Evolutionary conservation across 371 early-diverging fungal species (phyloP), one percentile per base, ranked within the genome.

Genomic region (Mucor plumbeus): DNA sequence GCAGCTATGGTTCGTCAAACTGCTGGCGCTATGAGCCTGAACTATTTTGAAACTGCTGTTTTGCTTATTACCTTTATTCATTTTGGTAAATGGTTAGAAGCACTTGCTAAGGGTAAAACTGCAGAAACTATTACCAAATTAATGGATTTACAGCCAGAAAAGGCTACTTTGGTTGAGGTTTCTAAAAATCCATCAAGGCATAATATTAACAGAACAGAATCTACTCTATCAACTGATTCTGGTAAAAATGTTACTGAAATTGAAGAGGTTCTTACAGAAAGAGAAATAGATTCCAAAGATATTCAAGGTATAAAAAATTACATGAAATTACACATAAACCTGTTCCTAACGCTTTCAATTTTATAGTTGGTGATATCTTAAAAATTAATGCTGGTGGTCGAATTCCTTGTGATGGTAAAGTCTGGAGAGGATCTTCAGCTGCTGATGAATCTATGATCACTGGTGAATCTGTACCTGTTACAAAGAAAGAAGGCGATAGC

Each of bases 381-480:
- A 74, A 83, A 38, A 87, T 90, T 36, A 79, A 85, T 63, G 86
- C 91, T n/a, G 92, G 91, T 33, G 87, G 79, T 7, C 80, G 85
- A 19, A 86, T 89, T 33, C 90, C 92, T 9, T 85, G 88, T 61
- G 92, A 95, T 81, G 91, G 87, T 39, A 81, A 81, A 61, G 56
- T 89, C 10, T 86, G 88, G 84, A 78, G 82, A 60, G 90, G 90
- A 0, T 70, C 75, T 19, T 80, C 84, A 5, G 81, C 81, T 39
- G 80, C 90, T 7, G 94, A 95, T 65, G 93, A 93, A 73, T 87
- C 90, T 59, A 91, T 93, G 86, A 85, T 95, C 40, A 95, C 95
- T 0, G 95, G 95, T 41, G 95, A 95, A 73, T 83, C 91, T 15
- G 65, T 92, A 11, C 93, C 93, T 14, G 85, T 93, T 3, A 76